Percentiles rank a stretch among this genome's conserved stretches.
Conservation (phyloP, 1,139 yeast genomes). For the Nakaseomyces kungkrabaensis region DNA sequence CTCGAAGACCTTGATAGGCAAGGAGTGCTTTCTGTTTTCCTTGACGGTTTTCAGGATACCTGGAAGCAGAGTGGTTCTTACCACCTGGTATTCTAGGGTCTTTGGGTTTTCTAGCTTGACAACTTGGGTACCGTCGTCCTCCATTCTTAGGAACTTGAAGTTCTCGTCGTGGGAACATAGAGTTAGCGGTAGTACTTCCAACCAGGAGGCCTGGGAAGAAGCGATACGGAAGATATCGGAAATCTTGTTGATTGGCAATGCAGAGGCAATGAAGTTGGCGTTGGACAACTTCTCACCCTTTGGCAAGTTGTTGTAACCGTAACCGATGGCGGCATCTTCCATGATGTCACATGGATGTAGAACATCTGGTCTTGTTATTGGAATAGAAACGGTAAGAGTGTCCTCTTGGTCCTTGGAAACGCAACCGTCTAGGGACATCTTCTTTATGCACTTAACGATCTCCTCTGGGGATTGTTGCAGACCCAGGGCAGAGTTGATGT, state of each 20-base stretch:
- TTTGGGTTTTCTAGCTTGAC: slow-evolving; percentile 94
- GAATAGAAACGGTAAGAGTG: slow-evolving; percentile 61
- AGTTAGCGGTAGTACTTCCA: slow-evolving; percentile 91
- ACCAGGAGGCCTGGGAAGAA: slow-evolving; percentile 91
- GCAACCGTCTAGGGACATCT: slow-evolving; percentile 70
- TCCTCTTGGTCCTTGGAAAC: slow-evolving; percentile 42
- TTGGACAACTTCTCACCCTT: slow-evolving; percentile 76
- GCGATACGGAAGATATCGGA: slow-evolving; percentile 86
- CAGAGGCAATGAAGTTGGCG: slow-evolving; percentile 66
- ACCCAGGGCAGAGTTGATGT: slow-evolving; percentile 89
- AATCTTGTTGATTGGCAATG: slow-evolving; percentile 84
- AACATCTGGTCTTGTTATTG: slow-evolving; percentile 91
- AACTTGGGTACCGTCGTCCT: slow-evolving; percentile 67
- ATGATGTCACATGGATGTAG: slow-evolving; percentile 96
- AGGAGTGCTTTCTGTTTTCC: slow-evolving; percentile 90
- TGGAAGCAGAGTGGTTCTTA: slow-evolving; percentile 86
- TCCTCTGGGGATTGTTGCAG: slow-evolving; percentile 59
- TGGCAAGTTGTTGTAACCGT: slow-evolving; percentile 82
- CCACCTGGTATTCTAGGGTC: slow-evolving; percentile 94
- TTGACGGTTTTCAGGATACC: slow-evolving; percentile 92
- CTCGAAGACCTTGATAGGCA: slow-evolving; percentile 93
- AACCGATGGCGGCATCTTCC: slow-evolving; percentile 97
- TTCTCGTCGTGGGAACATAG: slow-evolving; percentile 95
- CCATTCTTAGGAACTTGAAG: slow-evolving; percentile 68
- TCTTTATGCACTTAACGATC: slow-evolving; percentile 56